phyloP scores from a whole-genome alignment of 768 basidiomycete species.

The Roridomyces roridus region DNA sequence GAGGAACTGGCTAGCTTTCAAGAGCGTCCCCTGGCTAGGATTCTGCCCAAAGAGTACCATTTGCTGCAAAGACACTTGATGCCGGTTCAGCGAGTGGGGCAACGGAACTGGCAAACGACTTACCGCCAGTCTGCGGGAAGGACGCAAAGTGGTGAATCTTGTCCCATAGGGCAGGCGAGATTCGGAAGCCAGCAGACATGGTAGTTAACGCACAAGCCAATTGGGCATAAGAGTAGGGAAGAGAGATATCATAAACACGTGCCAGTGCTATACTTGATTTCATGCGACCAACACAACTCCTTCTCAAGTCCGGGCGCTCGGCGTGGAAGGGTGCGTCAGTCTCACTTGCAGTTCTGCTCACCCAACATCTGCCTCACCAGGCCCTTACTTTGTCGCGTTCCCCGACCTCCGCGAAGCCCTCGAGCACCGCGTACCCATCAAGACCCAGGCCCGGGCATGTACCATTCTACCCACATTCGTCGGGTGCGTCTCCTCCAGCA shows the following conservation, averaged over 20 bases:
- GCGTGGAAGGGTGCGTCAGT: conserved; percentile 76
- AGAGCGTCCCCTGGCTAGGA: conserved; percentile 90
- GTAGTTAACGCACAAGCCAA: conserved; percentile 7
- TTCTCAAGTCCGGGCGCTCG: conserved; percentile 72
- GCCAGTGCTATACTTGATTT: too few relatives aligned
- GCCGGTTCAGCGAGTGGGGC: not conserved
- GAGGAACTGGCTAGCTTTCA: conserved; percentile 92
- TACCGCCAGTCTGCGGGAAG: conserved; percentile 92
- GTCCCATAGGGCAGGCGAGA: conserved; percentile 83
- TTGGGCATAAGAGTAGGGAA: too few relatives aligned
- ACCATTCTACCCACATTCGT: conserved; percentile 97
- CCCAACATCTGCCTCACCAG: conserved; percentile 51
- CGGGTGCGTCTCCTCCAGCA: conserved; percentile 67
- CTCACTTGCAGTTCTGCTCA: not conserved
- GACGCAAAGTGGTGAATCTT: conserved; percentile 90
- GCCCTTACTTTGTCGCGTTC: conserved; percentile 94
- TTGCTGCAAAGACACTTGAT: conserved; percentile 89
- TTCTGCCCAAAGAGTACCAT: conserved; percentile 99
- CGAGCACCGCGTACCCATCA: conserved; percentile 82
- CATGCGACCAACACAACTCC: conserved; percentile 69
- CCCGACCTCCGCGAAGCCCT: conserved; percentile 85
- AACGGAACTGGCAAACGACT: conserved; percentile 27
- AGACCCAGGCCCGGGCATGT: conserved; percentile 86
- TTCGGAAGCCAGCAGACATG: conserved; percentile 72
- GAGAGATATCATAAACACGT: too few relatives aligned